Conservation (phyloP, 2,329 filamentous ascomycete species). For the Hypoxylon sp. region DNA sequence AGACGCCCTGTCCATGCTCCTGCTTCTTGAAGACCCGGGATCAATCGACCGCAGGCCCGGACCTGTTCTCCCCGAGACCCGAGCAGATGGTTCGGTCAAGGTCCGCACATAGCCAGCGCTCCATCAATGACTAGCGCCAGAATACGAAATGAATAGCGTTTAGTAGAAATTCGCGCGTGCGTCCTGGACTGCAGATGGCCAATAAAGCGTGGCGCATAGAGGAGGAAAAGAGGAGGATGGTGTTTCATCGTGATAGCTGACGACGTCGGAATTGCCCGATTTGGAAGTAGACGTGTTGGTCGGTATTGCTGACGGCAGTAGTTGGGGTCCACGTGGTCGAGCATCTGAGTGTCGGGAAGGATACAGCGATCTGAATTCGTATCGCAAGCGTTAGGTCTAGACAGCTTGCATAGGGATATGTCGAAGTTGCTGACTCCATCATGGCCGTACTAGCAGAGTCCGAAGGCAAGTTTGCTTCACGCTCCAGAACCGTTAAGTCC, state of each 20-base stretch:
- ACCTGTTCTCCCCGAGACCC: not conserved
- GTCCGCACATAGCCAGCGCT: not conserved
- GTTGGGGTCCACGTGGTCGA: constrained; percentile 6
- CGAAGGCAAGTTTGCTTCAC: not conserved
- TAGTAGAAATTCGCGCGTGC: not conserved
- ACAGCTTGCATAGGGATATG: not conserved
- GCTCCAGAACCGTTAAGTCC: not conserved
- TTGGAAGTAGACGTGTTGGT: not conserved
- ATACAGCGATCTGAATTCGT: not conserved
- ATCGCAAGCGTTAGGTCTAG: not conserved
- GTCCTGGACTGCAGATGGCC: not conserved
- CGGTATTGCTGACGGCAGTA: constrained; percentile 1
- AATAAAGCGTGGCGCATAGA: not conserved
- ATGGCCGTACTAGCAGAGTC: not conserved
- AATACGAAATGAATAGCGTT: constrained; percentile 1
- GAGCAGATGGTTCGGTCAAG: not conserved
- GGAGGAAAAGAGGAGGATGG: not conserved
- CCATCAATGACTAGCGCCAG: not conserved
- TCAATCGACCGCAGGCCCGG: not conserved
- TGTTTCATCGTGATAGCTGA: constrained; percentile 8
- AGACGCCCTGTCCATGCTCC: not conserved
- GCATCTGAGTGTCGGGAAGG: not conserved
- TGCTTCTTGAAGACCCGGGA: constrained; percentile 1
- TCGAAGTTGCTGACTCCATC: not conserved
- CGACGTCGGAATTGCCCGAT: not conserved